Base-by-base conservation (phyloP, 306 rosid species). In the Malus orientalis region DNA sequence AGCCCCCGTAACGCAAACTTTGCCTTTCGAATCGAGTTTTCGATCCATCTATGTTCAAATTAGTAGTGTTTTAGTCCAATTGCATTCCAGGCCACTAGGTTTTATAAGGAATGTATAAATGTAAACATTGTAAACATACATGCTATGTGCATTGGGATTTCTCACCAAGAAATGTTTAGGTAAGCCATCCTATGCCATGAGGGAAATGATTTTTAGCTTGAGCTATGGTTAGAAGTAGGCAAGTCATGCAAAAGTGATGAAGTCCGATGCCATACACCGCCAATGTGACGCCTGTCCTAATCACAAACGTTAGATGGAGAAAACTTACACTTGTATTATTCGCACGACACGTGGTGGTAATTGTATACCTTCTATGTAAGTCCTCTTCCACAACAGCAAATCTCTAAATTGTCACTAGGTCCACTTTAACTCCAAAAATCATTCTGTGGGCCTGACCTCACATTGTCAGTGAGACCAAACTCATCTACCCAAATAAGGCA, bases 1-100 rank as follows among this genome's bases (percentile, higher is more conserved):
- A 71, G 98, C 97, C 8, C 97, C 98, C 0, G 97, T 92, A 0
- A 95, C 96, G 18, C 98, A 95, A 11, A 95, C 96, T 81, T 59
- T 90, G 70, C 89, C 91, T 77, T 85, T 49, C 5, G 69, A 44
- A 61, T 88, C 91, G 18, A 80, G 44, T 36, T 77, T 79, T 38
- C 6, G 60, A 33, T 82, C 85, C 91, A 82, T 84, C 69, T 13
- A 16, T 9, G 2, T 59, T 55, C 27, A 44, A 70, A 32, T 8
- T 11, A 45, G 55, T 32, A 53, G 4, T 58, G 54, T 15, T 6
- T 42, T 33, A 32, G 64, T 32, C 33, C 69, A 4, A 61, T 59
- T 9, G 44, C 23, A 13, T 25, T 9, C 23, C 62, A 13, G n/a
- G 60, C 62, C 27, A 27, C 61, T 16, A 23, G 4, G 7, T 22